Conservation (phyloP, 2,329 filamentous ascomycete genomes). For the Penicillium corylophilum region DNA sequence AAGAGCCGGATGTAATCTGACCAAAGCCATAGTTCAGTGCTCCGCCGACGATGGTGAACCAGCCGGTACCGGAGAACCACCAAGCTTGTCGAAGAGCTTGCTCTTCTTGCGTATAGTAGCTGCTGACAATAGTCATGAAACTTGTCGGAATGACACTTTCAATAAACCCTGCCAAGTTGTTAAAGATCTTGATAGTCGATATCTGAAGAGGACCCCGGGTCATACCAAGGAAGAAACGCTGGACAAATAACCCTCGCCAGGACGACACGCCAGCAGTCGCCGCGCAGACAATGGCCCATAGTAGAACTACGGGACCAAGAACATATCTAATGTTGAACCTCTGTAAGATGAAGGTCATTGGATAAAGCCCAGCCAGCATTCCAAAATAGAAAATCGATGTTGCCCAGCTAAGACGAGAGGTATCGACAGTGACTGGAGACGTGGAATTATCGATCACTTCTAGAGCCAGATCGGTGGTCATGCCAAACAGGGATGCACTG, state of each 20-base stretch:
- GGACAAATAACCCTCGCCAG: conserved; percentile 63
- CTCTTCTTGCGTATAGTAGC: conserved; percentile 65
- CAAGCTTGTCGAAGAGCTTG: conserved; percentile 64
- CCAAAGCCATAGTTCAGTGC: conserved; percentile 67
- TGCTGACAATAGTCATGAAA: conserved; percentile 64
- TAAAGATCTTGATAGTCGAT: not conserved
- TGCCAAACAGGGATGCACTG: conserved; percentile 70
- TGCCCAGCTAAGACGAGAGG: conserved; percentile 70
- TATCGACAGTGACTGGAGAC: conserved; percentile 60
- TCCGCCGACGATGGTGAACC: conserved; percentile 63
- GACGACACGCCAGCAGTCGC: conserved; percentile 65
- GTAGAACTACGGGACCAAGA: conserved; percentile 55
- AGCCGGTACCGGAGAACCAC: conserved; percentile 62
- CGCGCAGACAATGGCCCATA: conserved; percentile 69
- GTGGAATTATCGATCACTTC: conserved; percentile 53
- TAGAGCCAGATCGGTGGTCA: conserved; percentile 67
- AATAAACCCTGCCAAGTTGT: conserved; percentile 46
- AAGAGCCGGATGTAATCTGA: conserved; percentile 55
- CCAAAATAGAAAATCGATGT: conserved; percentile 80
- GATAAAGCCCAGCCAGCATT: conserved; percentile 71
- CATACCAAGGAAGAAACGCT: conserved; percentile 59
- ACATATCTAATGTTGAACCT: conserved; percentile 65
- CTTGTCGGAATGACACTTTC: conserved; percentile 66
- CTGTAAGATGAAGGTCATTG: conserved; percentile 70
- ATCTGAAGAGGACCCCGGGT: not conserved